Conservation (phyloP, 208 protist species). For the Leishmania arabica region DNA sequence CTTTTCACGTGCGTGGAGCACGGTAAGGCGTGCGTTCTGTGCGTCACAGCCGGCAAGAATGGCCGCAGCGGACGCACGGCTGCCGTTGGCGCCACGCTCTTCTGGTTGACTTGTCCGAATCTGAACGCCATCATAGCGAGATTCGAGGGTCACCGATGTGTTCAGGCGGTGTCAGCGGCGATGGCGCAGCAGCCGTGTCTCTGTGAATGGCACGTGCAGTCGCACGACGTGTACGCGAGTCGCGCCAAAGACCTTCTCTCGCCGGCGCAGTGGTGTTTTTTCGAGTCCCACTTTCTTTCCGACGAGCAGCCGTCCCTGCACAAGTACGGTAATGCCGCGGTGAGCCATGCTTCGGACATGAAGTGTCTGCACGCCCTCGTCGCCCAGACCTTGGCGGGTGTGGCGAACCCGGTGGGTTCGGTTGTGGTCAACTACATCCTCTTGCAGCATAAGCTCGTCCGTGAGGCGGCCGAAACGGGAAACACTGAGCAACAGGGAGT, state of each 20-base stretch:
- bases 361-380: constrained; percentile 90
- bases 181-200: constrained; percentile 33
- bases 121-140: constrained; percentile 81
- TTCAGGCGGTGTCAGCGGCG: constrained; percentile 36
- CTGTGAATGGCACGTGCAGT: constrained; percentile 43
- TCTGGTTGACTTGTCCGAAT: constrained; percentile 86
- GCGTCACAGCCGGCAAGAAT: constrained; percentile 77
- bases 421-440: constrained; percentile 62
- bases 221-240: constrained; percentile 53
- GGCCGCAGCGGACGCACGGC: constrained; percentile 66
- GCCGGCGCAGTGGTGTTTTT: constrained; percentile 70
- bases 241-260: constrained; percentile 48
- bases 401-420: constrained; percentile 63
- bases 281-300: constrained; percentile 54
- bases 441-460: constrained; percentile 34
- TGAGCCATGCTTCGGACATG: constrained; percentile 67
- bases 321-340: constrained; percentile 86
- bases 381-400: constrained; percentile 72
- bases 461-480: not conserved
- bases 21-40: constrained; percentile 62
- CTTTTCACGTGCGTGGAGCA: constrained; percentile 65
- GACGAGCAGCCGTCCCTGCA: constrained; percentile 9
- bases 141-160: constrained; percentile 62
- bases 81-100: constrained; percentile 78
- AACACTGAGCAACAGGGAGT: not conserved